These are phyloP conservation scores for Fibroporia radiculosa DNA, from an alignment of 768 basidiomycete species.

Conservation along the genomic window DNA sequence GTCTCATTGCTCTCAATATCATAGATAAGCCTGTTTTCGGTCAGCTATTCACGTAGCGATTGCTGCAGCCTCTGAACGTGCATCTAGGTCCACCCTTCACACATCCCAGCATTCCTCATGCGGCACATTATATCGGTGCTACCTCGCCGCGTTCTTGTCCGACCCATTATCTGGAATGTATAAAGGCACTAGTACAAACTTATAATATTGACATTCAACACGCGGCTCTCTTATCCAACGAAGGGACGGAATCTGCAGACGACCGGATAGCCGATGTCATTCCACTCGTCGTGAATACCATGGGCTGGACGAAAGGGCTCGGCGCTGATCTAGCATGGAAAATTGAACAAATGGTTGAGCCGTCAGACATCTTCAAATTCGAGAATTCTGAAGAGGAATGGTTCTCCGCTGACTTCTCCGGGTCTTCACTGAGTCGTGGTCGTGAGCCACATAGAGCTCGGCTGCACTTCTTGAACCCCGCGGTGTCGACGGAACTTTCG, in stretches of 20 bases:
- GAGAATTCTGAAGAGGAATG: slow-evolving; percentile 14
- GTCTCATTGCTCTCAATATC: slow-evolving; percentile 74
- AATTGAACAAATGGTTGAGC: slow-evolving; percentile 59
- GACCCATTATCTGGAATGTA: slow-evolving; percentile 61
- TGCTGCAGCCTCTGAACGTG: neutral
- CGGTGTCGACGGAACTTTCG: slow-evolving; percentile 39
- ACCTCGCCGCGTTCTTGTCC: slow-evolving; percentile 74
- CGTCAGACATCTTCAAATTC: slow-evolving; percentile 54
- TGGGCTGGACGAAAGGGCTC: slow-evolving; percentile 95
- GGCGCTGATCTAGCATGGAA: slow-evolving; percentile 70
- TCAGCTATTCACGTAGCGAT: neutral
- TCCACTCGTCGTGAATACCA: slow-evolving; percentile 89
- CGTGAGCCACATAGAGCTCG: no score
- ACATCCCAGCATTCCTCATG: slow-evolving; percentile 62
- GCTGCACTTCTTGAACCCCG: slow-evolving; percentile 28
- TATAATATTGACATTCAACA: slow-evolving; percentile 66
- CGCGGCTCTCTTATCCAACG: slow-evolving; percentile 21
- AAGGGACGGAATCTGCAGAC: slow-evolving; percentile 23
- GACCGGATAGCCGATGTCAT: slow-evolving; percentile 46
- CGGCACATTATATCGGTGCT: slow-evolving; percentile 78
- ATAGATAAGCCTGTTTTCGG: slow-evolving; percentile 67
- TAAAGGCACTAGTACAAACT: slow-evolving; percentile 56
- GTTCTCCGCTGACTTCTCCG: neutral
- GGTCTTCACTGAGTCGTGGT: no score
- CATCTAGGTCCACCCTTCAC: slow-evolving; percentile 78